Evolutionary conservation across 306 rosid species (phyloP), one percentile per base, ranked within the genome.

Genomic region (Parietaria judaica): DNA sequence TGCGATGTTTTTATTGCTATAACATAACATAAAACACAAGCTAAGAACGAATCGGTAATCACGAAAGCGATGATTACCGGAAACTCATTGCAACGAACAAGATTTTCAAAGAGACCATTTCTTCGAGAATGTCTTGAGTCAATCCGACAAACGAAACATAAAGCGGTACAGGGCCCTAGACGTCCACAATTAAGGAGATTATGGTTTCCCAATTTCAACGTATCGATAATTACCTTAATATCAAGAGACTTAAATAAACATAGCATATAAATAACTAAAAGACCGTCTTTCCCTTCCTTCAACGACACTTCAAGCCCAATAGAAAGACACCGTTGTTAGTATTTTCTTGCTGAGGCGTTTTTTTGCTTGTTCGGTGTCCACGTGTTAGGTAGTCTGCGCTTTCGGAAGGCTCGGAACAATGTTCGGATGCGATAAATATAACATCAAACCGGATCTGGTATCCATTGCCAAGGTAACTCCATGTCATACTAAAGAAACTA

Each of bases 331-430:
- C 15, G 12, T 53, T 64, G 54, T 64, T 36, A 51, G 16, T 69
- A 10, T 56, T 60, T 58, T 73, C 58, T 52, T 37, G 37, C 17
- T n/a, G 48, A 58, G 54, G 58, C 70, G 58, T 56, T 46, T 56
- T 16, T 74, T 56, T 73, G 37, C 58, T 36, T 47, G 49, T 48
- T 66, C 54, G 67, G 36, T 74, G 50, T 67, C 64, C 23, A 56
- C 63, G 69, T 59, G 53, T 51, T 51, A 92, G 99, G 99, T 92
- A 47, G 84, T 92, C 31, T 92, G 99, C 81, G 99, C 79, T 52
- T 92, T 92, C 49, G 99, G 96, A 80, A 86, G 96, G 76, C 95
- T 92, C 43, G 99, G 96, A 57, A 49, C 81, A 10, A 88, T 86
- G 99, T 92, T 56, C 60, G 99, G 99, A 55, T 86, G 80, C 68